Conservation (phyloP, 768 basidiomycete species). For the Clathrus columnatus region DNA sequence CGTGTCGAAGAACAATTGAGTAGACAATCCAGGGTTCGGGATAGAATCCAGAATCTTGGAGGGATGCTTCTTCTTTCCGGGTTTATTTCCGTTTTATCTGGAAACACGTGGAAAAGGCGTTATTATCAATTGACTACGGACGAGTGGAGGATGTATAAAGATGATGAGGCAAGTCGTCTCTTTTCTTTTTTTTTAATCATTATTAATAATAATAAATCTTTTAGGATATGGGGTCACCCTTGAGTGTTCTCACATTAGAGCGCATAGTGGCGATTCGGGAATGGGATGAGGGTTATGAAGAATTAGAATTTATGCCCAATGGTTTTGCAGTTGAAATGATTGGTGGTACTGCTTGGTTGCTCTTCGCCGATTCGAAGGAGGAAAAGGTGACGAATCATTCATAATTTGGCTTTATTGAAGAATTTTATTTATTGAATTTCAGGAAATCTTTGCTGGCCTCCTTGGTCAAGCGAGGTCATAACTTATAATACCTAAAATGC, state of each 20-base stretch:
- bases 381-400: constrained; percentile 1
- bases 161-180: constrained; percentile 35
- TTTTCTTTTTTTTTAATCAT: neutral
- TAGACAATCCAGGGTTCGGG: constrained; percentile 39
- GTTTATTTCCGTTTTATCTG: constrained; percentile 55
- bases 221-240: constrained; percentile 24
- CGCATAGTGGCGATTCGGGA: constrained; percentile 42
- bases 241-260: constrained; percentile 33
- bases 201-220: neutral
- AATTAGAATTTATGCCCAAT: constrained; percentile 53
- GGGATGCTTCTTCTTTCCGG: constrained; percentile 36
- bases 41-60: constrained; percentile 33
- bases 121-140: constrained; percentile 48
- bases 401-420: neutral
- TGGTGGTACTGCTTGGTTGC: constrained; percentile 40
- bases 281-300: constrained; percentile 61
- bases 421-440: neutral
- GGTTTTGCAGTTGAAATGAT: constrained; percentile 60
- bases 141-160: constrained; percentile 41
- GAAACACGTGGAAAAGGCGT: constrained; percentile 54
- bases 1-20: constrained; percentile 31
- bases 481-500: too few species aligned
- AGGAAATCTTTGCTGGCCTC: constrained; percentile 8
- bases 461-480: constrained; percentile 7
- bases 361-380: constrained; percentile 38